Conservation (phyloP, 306 rosid species). For the Vigna radiata region DNA sequence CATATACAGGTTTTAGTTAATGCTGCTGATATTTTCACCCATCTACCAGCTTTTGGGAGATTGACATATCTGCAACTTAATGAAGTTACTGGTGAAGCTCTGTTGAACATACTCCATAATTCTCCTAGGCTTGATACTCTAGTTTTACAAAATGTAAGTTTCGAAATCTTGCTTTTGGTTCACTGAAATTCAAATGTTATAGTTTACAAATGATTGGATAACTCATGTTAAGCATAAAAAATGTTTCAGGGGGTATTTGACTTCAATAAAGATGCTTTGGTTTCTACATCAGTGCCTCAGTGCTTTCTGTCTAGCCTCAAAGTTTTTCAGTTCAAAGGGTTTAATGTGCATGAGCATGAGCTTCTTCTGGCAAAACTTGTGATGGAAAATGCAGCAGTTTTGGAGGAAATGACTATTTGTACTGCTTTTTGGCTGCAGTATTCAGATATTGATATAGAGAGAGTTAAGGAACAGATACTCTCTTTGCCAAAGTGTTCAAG, state of each 20-base stretch:
- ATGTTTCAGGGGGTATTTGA: constrained; percentile 53
- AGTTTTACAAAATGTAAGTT: constrained; percentile 55
- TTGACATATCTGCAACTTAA: constrained; percentile 49
- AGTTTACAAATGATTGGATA: not conserved
- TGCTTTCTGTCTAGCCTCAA: constrained; percentile 48
- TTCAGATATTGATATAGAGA: constrained; percentile 43
- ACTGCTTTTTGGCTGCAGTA: constrained; percentile 44
- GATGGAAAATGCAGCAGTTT: constrained; percentile 39
- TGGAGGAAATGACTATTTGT: constrained; percentile 42
- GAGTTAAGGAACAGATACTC: constrained; percentile 42
- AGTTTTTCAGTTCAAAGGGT: constrained; percentile 37
- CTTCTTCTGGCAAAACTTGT: constrained; percentile 43
- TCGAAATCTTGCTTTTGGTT: constrained; percentile 1
- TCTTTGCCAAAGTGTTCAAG: constrained; percentile 46
- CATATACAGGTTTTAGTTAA: constrained; percentile 36
- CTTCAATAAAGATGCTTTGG: constrained; percentile 35
- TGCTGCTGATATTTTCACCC: constrained; percentile 28
- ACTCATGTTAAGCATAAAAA: not conserved
- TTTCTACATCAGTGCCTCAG: constrained; percentile 38
- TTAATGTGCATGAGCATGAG: constrained; percentile 44
- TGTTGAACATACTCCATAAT: constrained; percentile 46
- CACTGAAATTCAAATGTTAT: not conserved
- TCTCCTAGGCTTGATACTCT: constrained; percentile 49
- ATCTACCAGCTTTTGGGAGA: constrained; percentile 43
- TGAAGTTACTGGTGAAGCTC: constrained; percentile 48